Percentiles rank a stretch among this genome's conserved stretches.
These are phyloP conservation scores for Blastobotrys apis DNA, from an alignment of 1,139 yeast genomes.

Conservation along the genomic window DNA sequence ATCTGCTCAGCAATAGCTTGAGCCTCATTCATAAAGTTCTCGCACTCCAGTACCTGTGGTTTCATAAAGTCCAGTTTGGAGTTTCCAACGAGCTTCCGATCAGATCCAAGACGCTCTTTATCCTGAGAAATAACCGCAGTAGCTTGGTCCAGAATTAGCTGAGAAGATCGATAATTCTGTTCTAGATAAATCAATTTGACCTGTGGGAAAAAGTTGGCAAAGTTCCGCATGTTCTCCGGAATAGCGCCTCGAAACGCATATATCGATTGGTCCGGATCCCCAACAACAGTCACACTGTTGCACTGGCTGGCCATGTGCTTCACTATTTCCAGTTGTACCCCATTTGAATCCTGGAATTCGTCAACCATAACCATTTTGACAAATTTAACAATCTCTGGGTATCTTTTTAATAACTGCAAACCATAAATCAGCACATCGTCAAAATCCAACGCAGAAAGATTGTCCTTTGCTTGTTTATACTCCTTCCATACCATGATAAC, in stretches of 20 bases:
- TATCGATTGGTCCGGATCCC: slow-evolving; percentile 95
- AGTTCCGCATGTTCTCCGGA: slow-evolving; percentile 56
- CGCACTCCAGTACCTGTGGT: slow-evolving; percentile 46
- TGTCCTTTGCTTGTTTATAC: slow-evolving; percentile 49
- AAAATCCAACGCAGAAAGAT: slow-evolving; percentile 57
- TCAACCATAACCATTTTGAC: slow-evolving; percentile 78
- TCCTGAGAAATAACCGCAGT: slow-evolving; percentile 67
- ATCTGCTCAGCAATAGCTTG: slow-evolving; percentile 56
- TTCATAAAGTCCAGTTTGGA: not conserved
- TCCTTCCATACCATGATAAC: slow-evolving; percentile 12
- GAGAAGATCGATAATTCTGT: slow-evolving; percentile 79
- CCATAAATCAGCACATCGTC: slow-evolving; percentile 73
- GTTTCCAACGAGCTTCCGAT: slow-evolving; percentile 16
- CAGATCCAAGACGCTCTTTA: slow-evolving; percentile 18
- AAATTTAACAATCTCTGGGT: slow-evolving; percentile 46
- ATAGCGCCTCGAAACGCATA: slow-evolving; percentile 85
- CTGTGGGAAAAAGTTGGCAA: slow-evolving; percentile 47
- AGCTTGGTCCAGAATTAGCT: slow-evolving; percentile 59
- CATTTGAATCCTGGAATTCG: slow-evolving; percentile 91
- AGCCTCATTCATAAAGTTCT: slow-evolving; percentile 51
- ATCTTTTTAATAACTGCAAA: slow-evolving; percentile 43
- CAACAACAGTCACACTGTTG: slow-evolving; percentile 73
- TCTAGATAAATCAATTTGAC: slow-evolving; percentile 45
- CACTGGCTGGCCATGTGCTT: slow-evolving; percentile 49
- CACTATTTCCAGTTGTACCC: slow-evolving; percentile 67